Evolutionary conservation across 768 basidiomycete genomes (phyloP).

Genomic region (Epithele typhae): DNA sequence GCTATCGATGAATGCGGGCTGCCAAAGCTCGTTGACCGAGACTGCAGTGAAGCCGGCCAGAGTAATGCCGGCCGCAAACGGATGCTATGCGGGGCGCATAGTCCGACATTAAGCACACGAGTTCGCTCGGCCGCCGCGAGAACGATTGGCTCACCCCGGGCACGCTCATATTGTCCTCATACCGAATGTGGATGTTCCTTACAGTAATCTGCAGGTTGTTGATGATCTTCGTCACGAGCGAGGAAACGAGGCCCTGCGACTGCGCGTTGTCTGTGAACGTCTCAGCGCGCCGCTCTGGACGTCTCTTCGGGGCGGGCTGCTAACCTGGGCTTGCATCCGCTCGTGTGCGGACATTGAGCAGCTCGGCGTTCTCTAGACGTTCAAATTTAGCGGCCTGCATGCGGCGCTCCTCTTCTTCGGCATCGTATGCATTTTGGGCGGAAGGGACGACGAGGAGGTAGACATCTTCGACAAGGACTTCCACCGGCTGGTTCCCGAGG

Average conservation of each 20-base stretch:
- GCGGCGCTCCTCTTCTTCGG: conserved; percentile 80
- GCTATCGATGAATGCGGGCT: conserved; percentile 89
- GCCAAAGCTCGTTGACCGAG: conserved; percentile 87
- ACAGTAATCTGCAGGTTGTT: conserved; percentile 96
- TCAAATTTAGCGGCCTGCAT: conserved; percentile 85
- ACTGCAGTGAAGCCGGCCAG: conserved; percentile 82
- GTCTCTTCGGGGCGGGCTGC: conserved; percentile 5
- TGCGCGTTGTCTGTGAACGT: conserved; percentile 50
- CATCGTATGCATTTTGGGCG: conserved; percentile 60
- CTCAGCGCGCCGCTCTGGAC: conserved; percentile 8
- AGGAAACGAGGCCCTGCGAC: conserved; percentile 80
- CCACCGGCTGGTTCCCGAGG: conserved; percentile 84
- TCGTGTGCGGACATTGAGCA: conserved; percentile 63
- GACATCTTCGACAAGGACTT: conserved; percentile 89
- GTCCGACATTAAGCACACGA: too few species aligned
- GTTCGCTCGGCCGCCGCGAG: not conserved
- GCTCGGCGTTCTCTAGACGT: conserved; percentile 83
- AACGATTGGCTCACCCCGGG: conserved; percentile 63
- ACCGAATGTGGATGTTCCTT: conserved; percentile 93
- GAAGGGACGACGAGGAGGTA: conserved; percentile 90
- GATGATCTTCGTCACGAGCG: conserved; percentile 82
- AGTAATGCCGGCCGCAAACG: conserved; percentile 90
- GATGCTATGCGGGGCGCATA: conserved; percentile 56
- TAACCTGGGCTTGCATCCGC: conserved; percentile 47
- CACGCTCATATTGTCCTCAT: conserved; percentile 92